Conservation (phyloP, 2,329 filamentous ascomycete genomes). For the Curvularia hawaiiensis region DNA sequence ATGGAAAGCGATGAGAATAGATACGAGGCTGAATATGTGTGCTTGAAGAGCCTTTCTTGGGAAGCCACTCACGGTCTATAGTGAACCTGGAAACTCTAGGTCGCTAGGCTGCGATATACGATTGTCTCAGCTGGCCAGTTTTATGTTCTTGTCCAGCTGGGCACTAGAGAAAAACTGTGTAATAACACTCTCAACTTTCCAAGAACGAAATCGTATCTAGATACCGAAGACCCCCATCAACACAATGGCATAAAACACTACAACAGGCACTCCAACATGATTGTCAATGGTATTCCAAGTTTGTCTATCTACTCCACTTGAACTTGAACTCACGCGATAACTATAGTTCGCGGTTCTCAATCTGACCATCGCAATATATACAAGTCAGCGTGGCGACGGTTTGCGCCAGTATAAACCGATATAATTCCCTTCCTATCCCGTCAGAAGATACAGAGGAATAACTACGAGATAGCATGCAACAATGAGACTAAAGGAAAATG, state of each 20-base stretch:
- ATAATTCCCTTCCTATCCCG: slow-evolving; percentile 9
- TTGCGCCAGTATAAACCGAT: slow-evolving; percentile 15
- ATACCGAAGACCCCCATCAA: background rate
- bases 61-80: background rate
- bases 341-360: slow-evolving; percentile 12
- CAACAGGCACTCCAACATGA: background rate
- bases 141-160: background rate
- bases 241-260: background rate
- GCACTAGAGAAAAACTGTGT: background rate
- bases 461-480: slow-evolving; percentile 11
- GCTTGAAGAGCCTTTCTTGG: background rate
- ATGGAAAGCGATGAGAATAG: background rate
- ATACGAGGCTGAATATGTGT: background rate
- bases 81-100: background rate
- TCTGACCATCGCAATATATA: slow-evolving; percentile 13
- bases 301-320: slow-evolving; percentile 11
- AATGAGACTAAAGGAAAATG: slow-evolving; percentile 12
- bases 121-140: background rate
- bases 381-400: slow-evolving; percentile 2
- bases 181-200: background rate
- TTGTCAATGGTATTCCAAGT: slow-evolving; percentile 2
- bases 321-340: slow-evolving; percentile 14
- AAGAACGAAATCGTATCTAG: background rate
- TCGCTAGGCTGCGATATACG: background rate
- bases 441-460: slow-evolving; percentile 6